phyloP scores from a whole-genome alignment of 495 filamentous ascomycete genomes.

The Annulohypoxylon bovei region DNA sequence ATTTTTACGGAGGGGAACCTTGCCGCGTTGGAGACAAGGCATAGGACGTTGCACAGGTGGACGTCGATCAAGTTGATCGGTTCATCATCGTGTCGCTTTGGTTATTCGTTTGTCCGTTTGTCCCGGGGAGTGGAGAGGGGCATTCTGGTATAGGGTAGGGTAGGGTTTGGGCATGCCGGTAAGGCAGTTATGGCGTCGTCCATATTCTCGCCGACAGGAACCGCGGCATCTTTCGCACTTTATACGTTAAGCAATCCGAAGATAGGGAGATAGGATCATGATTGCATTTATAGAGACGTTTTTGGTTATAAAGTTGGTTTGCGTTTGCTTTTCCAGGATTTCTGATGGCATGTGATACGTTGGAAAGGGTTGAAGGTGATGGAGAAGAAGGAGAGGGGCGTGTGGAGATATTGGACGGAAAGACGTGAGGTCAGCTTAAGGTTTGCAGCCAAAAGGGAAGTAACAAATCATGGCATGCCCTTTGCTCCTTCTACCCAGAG shows the following conservation, averaged over 20 bases:
- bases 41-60: constrained; percentile 9
- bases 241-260: constrained; percentile 30
- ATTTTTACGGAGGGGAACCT: constrained; percentile 24
- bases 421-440: constrained; percentile 47
- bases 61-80: constrained; percentile 21
- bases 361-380: constrained; percentile 1
- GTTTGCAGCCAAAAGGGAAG: constrained; percentile 45
- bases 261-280: constrained; percentile 29
- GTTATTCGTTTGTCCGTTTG: no score
- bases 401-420: constrained; percentile 40
- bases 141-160: not conserved
- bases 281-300: constrained; percentile 37
- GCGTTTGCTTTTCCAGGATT: constrained; percentile 1
- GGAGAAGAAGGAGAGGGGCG: constrained; percentile 30
- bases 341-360: not conserved
- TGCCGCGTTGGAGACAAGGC: constrained; percentile 21
- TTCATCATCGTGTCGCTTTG: constrained; percentile 29
- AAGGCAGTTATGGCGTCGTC: constrained; percentile 15
- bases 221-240: constrained; percentile 14
- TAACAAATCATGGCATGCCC: constrained; percentile 47
- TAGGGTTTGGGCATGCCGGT: not conserved
- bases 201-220: not conserved
- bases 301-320: constrained; percentile 14
- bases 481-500: constrained; percentile 42
- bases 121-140: not conserved